Evolutionary conservation across 164 flowering plant genomes (phyloP).

Genomic region (Magnolia kwangsiensis): DNA sequence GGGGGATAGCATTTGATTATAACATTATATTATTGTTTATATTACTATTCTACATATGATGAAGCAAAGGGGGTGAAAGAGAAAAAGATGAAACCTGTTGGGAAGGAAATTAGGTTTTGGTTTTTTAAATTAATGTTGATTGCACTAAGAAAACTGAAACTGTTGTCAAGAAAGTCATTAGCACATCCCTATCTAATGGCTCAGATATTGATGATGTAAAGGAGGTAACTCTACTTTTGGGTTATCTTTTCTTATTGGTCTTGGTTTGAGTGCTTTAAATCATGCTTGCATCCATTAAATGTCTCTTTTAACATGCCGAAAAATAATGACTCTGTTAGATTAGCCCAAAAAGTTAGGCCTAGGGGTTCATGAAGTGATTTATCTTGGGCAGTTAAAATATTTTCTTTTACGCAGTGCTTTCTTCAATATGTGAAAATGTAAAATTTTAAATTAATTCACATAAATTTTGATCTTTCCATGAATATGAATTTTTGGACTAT

Average conservation of each 20-base stretch:
- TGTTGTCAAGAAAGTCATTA: constrained; percentile 26
- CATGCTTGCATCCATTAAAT: background rate
- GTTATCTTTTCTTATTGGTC: background rate
- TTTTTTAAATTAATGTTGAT: constrained; percentile 35
- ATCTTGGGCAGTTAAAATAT: background rate
- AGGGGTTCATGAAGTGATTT: too few relatives aligned
- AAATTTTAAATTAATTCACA: background rate
- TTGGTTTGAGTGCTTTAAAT: background rate
- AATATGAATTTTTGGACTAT: background rate
- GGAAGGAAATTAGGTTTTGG: constrained; percentile 32
- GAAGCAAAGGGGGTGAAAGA: constrained; percentile 67
- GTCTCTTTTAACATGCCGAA: background rate
- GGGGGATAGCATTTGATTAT: too few relatives aligned
- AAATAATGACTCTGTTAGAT: background rate
- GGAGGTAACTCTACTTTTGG: constrained; percentile 32
- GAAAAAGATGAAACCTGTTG: constrained; percentile 38
- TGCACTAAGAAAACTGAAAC: constrained; percentile 32
- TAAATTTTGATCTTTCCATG: background rate
- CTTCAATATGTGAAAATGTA: background rate
- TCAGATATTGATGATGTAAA: constrained; percentile 31
- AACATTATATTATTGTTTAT: too few relatives aligned
- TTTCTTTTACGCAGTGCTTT: background rate
- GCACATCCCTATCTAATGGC: constrained; percentile 38
- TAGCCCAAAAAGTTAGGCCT: too few relatives aligned
- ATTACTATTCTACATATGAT: constrained; percentile 47